Base-by-base conservation (phyloP, 2,329 filamentous ascomycete species). In the Lasiodiplodia hormozganensis region DNA sequence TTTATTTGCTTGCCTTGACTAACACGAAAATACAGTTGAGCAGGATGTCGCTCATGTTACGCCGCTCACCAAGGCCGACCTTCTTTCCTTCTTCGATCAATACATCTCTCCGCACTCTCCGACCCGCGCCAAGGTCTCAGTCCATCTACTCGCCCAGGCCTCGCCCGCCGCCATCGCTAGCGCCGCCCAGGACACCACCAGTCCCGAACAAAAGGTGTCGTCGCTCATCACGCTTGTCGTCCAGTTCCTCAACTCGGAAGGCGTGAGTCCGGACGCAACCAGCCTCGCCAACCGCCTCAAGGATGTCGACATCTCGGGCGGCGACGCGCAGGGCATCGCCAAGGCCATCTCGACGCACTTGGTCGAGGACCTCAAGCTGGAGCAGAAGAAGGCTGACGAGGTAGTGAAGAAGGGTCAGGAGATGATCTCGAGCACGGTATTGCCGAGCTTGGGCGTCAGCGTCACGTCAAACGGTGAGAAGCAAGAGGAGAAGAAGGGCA, bases 91-190 rank as follows among this genome's bases (percentile, higher is more conserved):
- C 81, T 98, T 89, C 82, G 83, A 88, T 38, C 85, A 87, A 31
- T 92, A 89, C 80, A 92, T 99, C 73, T 86, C 89, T 70, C 94
- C 94, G 0, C 81, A 85, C 1, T 97, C 95, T 3, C 80, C 86
- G 0, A 84, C 83, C 0, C 88, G 96, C 60, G 90, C 93, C n/a
- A 97, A 97, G 77, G 81, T 96, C 7, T 90, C 93, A 0, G 88
- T 97, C 18, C 92, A 98, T 76, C 84, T 98, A 28, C 87, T 91
- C 67, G 95, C 95, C 0, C 92, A 95, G 75, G 86, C 87, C 66
- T 72, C 73, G 3, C 73, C 79, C 2, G 77, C 81, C 25, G 76
- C 78, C 11, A 70, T 78, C 34, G 77, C 77, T 10, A 71, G 79
- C 73, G 73, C 78, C 71, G 60, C 47, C 18, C 60, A 52, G 6